phyloP scores from a whole-genome alignment of 2,329 filamentous ascomycete species.

The Ascochyta pisi region DNA sequence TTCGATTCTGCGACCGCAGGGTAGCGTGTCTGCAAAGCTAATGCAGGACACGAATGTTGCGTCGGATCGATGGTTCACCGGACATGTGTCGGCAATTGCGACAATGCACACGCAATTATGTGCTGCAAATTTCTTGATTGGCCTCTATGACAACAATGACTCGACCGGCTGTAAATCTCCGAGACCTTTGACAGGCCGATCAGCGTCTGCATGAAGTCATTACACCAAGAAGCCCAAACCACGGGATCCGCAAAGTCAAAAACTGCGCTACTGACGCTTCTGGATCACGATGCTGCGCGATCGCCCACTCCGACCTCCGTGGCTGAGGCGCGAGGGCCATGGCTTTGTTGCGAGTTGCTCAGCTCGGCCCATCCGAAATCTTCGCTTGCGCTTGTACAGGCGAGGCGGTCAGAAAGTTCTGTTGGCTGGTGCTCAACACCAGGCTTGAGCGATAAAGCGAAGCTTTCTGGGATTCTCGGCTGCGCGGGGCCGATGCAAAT shows the following conservation, averaged over 20 bases:
- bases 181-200: background rate
- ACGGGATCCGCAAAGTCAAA: slow-evolving; percentile 1
- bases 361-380: slow-evolving; percentile 2
- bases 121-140: background rate
- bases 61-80: background rate
- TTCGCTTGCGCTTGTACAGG: background rate
- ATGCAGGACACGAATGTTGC: background rate
- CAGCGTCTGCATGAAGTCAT: slow-evolving; percentile 7
- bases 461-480: slow-evolving; percentile 8
- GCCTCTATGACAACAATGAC: background rate
- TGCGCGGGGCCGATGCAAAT: slow-evolving; percentile 9
- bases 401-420: background rate
- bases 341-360: background rate
- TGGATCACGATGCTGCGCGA: background rate
- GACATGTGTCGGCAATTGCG: background rate
- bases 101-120: background rate
- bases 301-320: slow-evolving; percentile 6
- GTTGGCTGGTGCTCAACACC: background rate
- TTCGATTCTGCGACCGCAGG: background rate
- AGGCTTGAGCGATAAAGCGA: background rate
- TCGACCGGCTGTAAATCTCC: background rate
- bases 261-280: slow-evolving; percentile 5
- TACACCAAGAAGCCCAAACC: background rate
- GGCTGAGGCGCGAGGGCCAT: slow-evolving; percentile 1
- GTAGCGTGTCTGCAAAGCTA: background rate